Percentiles rank a stretch among this genome's conserved stretches.
Evolutionary conservation across 306 rosid genomes (phyloP).

Genomic region (Benincasa hispida): DNA sequence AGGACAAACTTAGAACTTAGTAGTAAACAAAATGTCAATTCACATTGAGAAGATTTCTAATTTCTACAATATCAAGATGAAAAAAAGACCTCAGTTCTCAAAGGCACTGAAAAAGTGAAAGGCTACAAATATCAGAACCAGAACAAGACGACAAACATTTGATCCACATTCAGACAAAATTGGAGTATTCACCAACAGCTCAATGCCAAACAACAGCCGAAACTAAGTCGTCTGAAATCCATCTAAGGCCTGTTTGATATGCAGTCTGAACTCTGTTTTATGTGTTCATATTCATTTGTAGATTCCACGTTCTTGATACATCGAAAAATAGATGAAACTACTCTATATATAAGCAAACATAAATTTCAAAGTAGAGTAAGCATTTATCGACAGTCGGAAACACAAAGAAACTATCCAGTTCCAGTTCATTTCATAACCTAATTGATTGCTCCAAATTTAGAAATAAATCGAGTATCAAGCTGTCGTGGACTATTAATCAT

Average conservation of each 20-base stretch:
- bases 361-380: background rate
- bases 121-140: constrained; percentile 7
- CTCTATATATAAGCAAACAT: constrained; percentile 3
- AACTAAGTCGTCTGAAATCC: too few species aligned
- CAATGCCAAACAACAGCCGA: constrained; percentile 24
- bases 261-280: background rate
- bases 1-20: background rate
- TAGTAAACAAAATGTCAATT: background rate
- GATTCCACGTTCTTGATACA: constrained; percentile 46
- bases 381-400: background rate
- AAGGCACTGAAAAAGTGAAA: constrained; percentile 23
- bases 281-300: background rate
- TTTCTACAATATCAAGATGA: constrained; percentile 10
- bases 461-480: background rate
- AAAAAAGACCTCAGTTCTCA: constrained; percentile 24
- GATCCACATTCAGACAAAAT: constrained; percentile 18
- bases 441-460: background rate
- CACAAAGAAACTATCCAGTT: background rate
- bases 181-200: constrained; percentile 14
- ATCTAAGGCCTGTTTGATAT: too few species aligned
- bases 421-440: background rate
- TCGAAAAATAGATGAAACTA: constrained; percentile 15
- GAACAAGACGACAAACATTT: constrained; percentile 32
- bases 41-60: background rate
- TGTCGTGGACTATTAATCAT: background rate